These are phyloP conservation scores for Heracleum sosnowskyi DNA, from an alignment of 129 eudicot species.

Conservation along the genomic window DNA sequence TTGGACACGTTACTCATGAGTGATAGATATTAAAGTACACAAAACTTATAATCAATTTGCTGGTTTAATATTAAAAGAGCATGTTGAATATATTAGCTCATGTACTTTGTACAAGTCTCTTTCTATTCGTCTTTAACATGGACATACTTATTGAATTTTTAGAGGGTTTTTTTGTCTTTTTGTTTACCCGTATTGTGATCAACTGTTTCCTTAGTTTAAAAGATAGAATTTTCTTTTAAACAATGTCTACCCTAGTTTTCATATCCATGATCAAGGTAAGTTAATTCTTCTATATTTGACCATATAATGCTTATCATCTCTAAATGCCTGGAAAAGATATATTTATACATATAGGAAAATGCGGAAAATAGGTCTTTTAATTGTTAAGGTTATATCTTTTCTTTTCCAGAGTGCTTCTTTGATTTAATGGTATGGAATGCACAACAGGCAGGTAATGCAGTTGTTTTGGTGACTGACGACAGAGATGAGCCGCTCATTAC, in stretches of 20 bases:
- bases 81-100: not conserved
- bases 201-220: not conserved
- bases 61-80: not conserved
- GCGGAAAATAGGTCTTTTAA: not conserved
- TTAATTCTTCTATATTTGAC: not conserved
- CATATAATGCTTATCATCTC: not conserved
- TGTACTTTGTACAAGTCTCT: not conserved
- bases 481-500: constrained; percentile 75
- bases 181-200: not conserved
- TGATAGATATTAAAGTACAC: not conserved
- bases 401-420: constrained; percentile 63
- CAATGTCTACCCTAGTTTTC: not conserved
- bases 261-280: not conserved
- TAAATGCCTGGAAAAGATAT: not conserved
- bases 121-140: not conserved
- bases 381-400: not conserved
- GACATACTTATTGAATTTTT: not conserved
- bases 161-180: not conserved
- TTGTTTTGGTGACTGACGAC: constrained; percentile 70
- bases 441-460: constrained; percentile 93
- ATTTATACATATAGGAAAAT: not conserved
- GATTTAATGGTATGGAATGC: constrained; percentile 91
- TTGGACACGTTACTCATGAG: not conserved
- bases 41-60: not conserved
- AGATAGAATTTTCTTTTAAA: not conserved